Evolutionary conservation across 2,329 filamentous ascomycete species (phyloP).

Genomic region (Pestalotiopsis sp.): DNA sequence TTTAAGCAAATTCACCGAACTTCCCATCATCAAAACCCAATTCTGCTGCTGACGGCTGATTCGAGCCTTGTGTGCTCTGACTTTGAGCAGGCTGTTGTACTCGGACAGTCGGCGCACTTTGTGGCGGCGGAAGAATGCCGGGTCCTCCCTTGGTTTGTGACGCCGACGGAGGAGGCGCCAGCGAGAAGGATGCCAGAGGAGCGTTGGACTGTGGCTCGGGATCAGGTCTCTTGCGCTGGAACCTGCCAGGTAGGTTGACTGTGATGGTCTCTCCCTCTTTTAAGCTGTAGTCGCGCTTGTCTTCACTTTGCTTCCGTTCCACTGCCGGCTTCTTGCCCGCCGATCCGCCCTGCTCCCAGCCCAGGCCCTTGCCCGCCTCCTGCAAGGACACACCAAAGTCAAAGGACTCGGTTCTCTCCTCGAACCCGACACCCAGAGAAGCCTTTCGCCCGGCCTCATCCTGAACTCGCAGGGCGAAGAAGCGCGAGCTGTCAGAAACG

Average conservation of each 20-base stretch:
- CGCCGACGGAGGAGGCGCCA: constrained; percentile 68
- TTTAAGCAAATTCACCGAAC: constrained; percentile 77
- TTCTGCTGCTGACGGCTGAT: constrained; percentile 53
- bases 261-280: constrained; percentile 91
- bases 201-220: constrained; percentile 27
- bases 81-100: constrained; percentile 56
- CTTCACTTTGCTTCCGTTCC: constrained; percentile 44
- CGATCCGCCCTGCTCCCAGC: constrained; percentile 51
- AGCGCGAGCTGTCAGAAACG: constrained; percentile 76
- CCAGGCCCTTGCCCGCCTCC: constrained; percentile 72
- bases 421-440: constrained; percentile 81
- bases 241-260: constrained; percentile 69
- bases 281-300: constrained; percentile 77
- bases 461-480: constrained; percentile 82
- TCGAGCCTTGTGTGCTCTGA: constrained; percentile 42
- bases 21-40: constrained; percentile 86
- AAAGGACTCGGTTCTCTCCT: constrained; percentile 83
- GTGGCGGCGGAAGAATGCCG: constrained; percentile 64
- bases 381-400: constrained; percentile 82
- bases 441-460: constrained; percentile 77
- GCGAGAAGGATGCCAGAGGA: constrained; percentile 62
- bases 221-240: constrained; percentile 49
- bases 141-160: constrained; percentile 29
- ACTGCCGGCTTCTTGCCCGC: constrained; percentile 35
- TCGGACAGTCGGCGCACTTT: constrained; percentile 62